Evolutionary conservation across 2,329 filamentous ascomycete genomes (phyloP).

Genomic region (Phialophora verrucosa): DNA sequence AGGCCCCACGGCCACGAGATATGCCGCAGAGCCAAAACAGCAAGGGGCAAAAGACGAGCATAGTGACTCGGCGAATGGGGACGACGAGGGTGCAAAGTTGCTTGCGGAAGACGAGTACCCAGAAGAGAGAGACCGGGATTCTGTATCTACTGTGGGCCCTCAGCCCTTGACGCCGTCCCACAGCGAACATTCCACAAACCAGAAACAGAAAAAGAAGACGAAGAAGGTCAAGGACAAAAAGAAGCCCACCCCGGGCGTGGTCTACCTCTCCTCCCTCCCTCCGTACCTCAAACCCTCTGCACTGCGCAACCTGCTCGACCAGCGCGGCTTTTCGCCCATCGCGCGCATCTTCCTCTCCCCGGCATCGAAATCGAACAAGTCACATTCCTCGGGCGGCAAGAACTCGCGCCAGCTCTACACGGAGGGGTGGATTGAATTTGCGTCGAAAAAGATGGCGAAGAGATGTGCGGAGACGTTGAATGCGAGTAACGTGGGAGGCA

Average conservation of each 20-base stretch:
- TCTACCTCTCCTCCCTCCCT: constrained; percentile 54
- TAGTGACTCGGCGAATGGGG: not conserved
- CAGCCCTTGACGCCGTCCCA: not conserved
- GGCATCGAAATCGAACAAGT: constrained; percentile 30
- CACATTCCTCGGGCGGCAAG: constrained; percentile 41
- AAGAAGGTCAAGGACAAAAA: constrained; percentile 34
- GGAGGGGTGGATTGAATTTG: constrained; percentile 56
- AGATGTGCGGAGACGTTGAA: constrained; percentile 54
- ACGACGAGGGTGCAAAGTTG: not conserved
- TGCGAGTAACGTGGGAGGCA: constrained; percentile 50
- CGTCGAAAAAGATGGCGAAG: constrained; percentile 53
- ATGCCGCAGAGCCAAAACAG: not conserved
- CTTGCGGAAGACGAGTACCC: not conserved
- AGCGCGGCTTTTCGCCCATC: constrained; percentile 51
- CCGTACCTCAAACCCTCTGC: constrained; percentile 56
- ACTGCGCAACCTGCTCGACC: constrained; percentile 50
- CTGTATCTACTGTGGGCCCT: not conserved
- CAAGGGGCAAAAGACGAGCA: not conserved
- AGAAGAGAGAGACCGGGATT: not conserved
- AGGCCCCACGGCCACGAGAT: not conserved
- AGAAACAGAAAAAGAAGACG: constrained; percentile 55
- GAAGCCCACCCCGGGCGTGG: constrained; percentile 43
- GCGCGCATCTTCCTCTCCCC: constrained; percentile 53
- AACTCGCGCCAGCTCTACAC: constrained; percentile 51
- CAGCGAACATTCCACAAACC: constrained; percentile 63